Evolutionary conservation across 176 grass and related monocot genomes (phyloP).

Genomic region (Phoenix roebelenii): DNA sequence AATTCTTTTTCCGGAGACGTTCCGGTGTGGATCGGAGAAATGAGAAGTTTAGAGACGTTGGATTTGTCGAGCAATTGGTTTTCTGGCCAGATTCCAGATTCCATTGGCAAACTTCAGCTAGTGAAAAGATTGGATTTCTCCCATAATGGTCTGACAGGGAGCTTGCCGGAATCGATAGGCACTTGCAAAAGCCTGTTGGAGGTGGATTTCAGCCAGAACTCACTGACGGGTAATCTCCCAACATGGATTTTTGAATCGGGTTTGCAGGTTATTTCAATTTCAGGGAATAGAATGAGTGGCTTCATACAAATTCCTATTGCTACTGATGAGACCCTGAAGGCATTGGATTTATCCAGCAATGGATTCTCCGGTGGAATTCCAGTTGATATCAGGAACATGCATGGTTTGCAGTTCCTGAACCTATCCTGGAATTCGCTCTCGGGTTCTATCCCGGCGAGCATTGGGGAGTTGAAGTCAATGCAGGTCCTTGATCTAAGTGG

Average conservation of each 20-base stretch:
- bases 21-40: constrained; percentile 78
- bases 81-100: constrained; percentile 47
- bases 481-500: constrained; percentile 63
- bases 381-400: constrained; percentile 30
- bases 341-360: constrained; percentile 78
- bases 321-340: constrained; percentile 24
- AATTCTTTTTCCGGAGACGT: constrained; percentile 57
- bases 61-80: constrained; percentile 69
- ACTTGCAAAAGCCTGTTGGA: constrained; percentile 50
- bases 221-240: constrained; percentile 61
- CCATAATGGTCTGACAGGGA: constrained; percentile 1
- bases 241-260: constrained; percentile 66
- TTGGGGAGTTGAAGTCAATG: constrained; percentile 62
- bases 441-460: constrained; percentile 48
- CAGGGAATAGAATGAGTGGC: constrained; percentile 55
- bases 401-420: constrained; percentile 50
- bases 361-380: constrained; percentile 65
- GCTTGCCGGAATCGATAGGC: constrained; percentile 29
- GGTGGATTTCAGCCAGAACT: constrained; percentile 55
- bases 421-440: constrained; percentile 66
- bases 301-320: constrained; percentile 31
- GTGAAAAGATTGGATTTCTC: constrained; percentile 14
- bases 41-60: constrained; percentile 55
- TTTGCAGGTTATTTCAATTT: constrained; percentile 53
- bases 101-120: background rate